Percentiles rank a stretch among this genome's conserved stretches.
Conservation (phyloP, 1,284 basidiomycete species). For the Ceratobasidium sp. region DNA sequence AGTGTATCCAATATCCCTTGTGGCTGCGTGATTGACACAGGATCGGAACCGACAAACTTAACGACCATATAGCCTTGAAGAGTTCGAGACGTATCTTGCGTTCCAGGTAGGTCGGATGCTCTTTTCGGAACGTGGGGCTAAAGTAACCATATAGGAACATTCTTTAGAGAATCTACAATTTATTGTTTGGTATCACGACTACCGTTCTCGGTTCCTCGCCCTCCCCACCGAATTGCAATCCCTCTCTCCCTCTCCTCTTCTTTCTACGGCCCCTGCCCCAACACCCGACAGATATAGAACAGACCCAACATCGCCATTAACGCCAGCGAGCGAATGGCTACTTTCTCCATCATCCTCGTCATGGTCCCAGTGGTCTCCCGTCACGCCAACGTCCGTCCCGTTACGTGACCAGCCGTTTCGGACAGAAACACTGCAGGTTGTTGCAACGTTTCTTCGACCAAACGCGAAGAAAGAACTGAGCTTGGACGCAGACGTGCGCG, state of each 20-base stretch:
- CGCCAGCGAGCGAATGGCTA: constrained; percentile 12
- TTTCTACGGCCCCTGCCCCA: background rate
- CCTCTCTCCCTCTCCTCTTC: constrained; percentile 50
- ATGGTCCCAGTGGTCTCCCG: constrained; percentile 30
- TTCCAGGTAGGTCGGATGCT: constrained; percentile 51
- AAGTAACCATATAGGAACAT: constrained; percentile 55
- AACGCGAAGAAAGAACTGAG: constrained; percentile 57
- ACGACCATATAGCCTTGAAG: constrained; percentile 55
- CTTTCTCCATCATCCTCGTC: constrained; percentile 19
- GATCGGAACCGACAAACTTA: background rate
- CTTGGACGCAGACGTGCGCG: constrained; percentile 57
- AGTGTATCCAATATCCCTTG: constrained; percentile 18
- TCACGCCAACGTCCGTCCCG: constrained; percentile 24
- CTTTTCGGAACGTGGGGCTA: background rate
- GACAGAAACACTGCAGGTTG: constrained; percentile 56
- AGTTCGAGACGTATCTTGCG: constrained; percentile 60
- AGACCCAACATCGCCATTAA: background rate
- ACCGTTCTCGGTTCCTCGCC: constrained; percentile 58
- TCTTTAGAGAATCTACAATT: constrained; percentile 62
- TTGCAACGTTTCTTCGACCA: constrained; percentile 60
- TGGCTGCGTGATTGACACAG: background rate
- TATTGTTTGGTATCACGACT: constrained; percentile 62
- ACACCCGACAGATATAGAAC: background rate
- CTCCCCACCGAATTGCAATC: constrained; percentile 52
- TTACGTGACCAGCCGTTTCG: constrained; percentile 54